Evolutionary conservation across 768 basidiomycete genomes (phyloP), one percentile per base, ranked within the genome.

Genomic region (Tricholoma furcatifolium): DNA sequence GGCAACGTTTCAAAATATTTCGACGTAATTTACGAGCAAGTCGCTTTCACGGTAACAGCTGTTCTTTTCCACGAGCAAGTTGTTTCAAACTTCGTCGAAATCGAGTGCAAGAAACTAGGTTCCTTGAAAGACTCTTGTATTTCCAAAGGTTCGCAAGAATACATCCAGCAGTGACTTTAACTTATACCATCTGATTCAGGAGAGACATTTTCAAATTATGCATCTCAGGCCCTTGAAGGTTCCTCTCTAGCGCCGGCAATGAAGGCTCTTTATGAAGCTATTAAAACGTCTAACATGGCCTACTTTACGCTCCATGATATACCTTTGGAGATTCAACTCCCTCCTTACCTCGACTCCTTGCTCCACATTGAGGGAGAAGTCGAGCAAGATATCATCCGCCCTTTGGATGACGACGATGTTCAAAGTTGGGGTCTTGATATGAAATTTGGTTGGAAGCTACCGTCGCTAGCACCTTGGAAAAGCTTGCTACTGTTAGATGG

Each of bases 61-160:
- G 93, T 95, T 8, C 75, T 98, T 40, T 95, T 88, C 60, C 90
- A 93, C 64, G 88, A 97, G 64, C 96, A 99, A 69, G 87, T 92
- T 4, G 68, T 87, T 47, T 84, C 84, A 30, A 88, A 89, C 63
- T 98, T 89, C 68, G 89, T 99, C 1, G 91, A 93, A 56, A 68
- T 70, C 40, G 88, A 98, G 65, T 90, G 88, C 30, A 89, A 90
- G 50, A 67, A 71, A 11, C 75, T 98, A 15, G 80, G 83, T 17
- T 66, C 81, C 11, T 68, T 94, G 43, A 85, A 87, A 58, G 93
- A 96, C 42, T 77, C 78, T 4, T 87, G 78, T 56, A 73, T 85
- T 3, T 75, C 79, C 11, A 82, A 82, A 76, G 85, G 91, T 86
- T 57, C 9, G 57, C 43, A 3, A 12, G 40, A 41, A 31, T 21